A percentile compares a stretch with the other conserved stretches of the same genome.
phyloP scores from a whole-genome alignment of 306 rosid genomes.

The Quercus bicolor region DNA sequence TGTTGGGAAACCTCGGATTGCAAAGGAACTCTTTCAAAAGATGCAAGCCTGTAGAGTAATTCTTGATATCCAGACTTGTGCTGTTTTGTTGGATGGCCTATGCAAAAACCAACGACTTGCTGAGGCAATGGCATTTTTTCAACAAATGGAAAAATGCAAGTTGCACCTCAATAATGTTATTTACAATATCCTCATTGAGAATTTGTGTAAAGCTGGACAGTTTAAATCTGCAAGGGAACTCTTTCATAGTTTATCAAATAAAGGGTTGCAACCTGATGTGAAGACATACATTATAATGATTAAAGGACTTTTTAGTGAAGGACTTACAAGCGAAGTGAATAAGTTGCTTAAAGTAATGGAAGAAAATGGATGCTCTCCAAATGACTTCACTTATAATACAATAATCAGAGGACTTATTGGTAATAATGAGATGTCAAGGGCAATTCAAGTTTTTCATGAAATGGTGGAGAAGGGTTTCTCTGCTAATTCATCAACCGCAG shows the following conservation, averaged over 20 bases:
- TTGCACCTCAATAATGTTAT: not conserved
- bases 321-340: not conserved
- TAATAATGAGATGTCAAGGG: not conserved
- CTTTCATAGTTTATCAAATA: not conserved
- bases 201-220: conserved; percentile 4
- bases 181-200: not conserved
- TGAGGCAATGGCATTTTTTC: conserved; percentile 3
- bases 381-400: not conserved
- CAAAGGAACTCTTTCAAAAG: not conserved
- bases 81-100: not conserved
- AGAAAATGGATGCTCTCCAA: not conserved
- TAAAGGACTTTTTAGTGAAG: not conserved
- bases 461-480: not conserved
- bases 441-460: not conserved
- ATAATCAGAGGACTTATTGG: not conserved
- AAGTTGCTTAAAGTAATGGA: not conserved
- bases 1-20: not conserved
- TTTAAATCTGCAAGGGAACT: not conserved
- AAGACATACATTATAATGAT: conserved; percentile 3
- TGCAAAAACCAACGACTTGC: not conserved
- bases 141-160: not conserved
- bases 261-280: not conserved
- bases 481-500: not conserved
- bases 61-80: conserved; percentile 1
- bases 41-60: not conserved